Conservation (phyloP, 306 rosid genomes). For the Quercus robur region DNA sequence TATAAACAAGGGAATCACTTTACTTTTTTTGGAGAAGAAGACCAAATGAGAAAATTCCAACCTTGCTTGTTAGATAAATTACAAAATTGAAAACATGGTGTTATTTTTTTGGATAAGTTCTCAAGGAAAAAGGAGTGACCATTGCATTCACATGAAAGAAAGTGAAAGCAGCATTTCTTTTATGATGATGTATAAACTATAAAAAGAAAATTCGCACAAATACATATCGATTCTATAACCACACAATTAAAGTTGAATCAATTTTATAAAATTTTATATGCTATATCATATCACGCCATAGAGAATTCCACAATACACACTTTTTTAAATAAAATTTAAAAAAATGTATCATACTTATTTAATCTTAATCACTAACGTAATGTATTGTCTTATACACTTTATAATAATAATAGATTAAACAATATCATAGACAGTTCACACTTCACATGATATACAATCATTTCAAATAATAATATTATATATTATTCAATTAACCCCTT, state of each 20-base stretch:
- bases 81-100: not conserved
- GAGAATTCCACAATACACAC: too few species aligned
- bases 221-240: not conserved
- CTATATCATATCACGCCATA: too few species aligned
- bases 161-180: not conserved
- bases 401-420: too few species aligned
- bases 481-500: too few species aligned
- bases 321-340: too few species aligned
- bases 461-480: too few species aligned
- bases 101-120: not conserved
- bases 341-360: too few species aligned
- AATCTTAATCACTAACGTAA: too few species aligned
- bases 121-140: not conserved
- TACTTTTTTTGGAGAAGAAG: not conserved
- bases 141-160: not conserved
- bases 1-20: not conserved
- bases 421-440: too few species aligned
- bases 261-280: too few species aligned
- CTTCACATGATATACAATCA: too few species aligned
- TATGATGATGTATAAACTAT: not conserved
- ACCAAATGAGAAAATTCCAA: not conserved
- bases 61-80: not conserved
- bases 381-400: too few species aligned
- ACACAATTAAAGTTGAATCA: not conserved
- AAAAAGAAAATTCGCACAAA: not conserved